Evolutionary conservation across 306 rosid species (phyloP).

Genomic region (Quercus ilex): DNA sequence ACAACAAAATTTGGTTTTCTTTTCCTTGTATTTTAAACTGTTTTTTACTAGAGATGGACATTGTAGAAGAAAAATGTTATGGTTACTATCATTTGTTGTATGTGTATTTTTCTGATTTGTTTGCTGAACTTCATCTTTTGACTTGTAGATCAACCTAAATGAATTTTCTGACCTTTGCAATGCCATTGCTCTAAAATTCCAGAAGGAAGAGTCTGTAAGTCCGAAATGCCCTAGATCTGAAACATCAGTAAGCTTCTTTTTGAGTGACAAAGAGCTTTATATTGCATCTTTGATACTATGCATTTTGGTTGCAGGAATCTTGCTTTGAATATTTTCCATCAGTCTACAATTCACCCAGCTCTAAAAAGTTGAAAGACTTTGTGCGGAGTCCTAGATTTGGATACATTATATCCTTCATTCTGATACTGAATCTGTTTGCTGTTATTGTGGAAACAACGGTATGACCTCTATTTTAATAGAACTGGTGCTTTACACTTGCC

Average conservation of each 20-base stretch:
- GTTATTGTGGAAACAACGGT: slow-evolving; percentile 96
- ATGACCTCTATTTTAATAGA: slow-evolving; percentile 31
- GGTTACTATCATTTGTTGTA: neutral
- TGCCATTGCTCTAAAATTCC: slow-evolving; percentile 82
- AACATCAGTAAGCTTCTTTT: slow-evolving; percentile 18
- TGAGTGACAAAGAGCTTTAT: slow-evolving; percentile 16
- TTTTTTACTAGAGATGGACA: neutral
- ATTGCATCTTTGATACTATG: slow-evolving; percentile 27
- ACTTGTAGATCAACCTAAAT: slow-evolving; percentile 68
- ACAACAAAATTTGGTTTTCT: neutral
- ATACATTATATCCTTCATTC: slow-evolving; percentile 77
- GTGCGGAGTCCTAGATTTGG: slow-evolving; percentile 73
- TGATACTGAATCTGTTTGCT: slow-evolving; percentile 65
- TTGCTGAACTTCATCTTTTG: slow-evolving; percentile 16
- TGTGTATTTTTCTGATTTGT: slow-evolving; percentile 5
- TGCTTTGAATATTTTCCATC: slow-evolving; percentile 54
- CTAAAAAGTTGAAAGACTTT: slow-evolving; percentile 67
- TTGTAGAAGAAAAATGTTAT: neutral
- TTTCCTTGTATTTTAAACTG: neutral
- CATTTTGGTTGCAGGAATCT: slow-evolving; percentile 67
- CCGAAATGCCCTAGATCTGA: slow-evolving; percentile 8
- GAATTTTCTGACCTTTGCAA: slow-evolving; percentile 94
- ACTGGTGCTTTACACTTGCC: slow-evolving; percentile 1
- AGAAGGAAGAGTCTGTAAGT: slow-evolving; percentile 80
- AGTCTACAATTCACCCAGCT: slow-evolving; percentile 47